A percentile compares a stretch with the other conserved stretches of the same genome.
Evolutionary conservation across 2,329 filamentous ascomycete genomes (phyloP).

Genomic region (Penicillium brevicompactum): DNA sequence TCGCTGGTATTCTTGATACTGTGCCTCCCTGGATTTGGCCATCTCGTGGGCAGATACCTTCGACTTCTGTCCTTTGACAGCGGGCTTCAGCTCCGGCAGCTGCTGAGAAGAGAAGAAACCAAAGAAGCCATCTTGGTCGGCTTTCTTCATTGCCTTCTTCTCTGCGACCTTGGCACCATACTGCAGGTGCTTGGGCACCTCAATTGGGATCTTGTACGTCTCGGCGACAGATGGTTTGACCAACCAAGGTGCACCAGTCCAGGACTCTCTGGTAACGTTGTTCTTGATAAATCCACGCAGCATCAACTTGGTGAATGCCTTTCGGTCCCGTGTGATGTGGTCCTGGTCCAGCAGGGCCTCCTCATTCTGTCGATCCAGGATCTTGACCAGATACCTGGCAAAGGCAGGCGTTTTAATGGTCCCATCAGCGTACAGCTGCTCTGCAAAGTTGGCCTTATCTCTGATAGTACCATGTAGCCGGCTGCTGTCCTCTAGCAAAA

Average conservation of each 20-base stretch:
- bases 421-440: conserved; percentile 64
- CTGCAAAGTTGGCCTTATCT: conserved; percentile 78
- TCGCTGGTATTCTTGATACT: conserved; percentile 52
- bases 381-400: conserved; percentile 77
- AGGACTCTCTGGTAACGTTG: conserved; percentile 86
- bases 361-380: conserved; percentile 67
- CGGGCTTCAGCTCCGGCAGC: conserved; percentile 73
- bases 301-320: conserved; percentile 92
- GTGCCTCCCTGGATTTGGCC: conserved; percentile 48
- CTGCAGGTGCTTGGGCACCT: conserved; percentile 78
- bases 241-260: conserved; percentile 95
- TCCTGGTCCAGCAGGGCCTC: conserved; percentile 79
- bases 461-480: conserved; percentile 73
- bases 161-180: conserved; percentile 79
- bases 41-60: conserved; percentile 53
- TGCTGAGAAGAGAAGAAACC: conserved; percentile 57
- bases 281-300: conserved; percentile 93
- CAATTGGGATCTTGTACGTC: conserved; percentile 82
- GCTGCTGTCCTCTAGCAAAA: conserved; percentile 69
- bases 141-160: conserved; percentile 71
- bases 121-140: conserved; percentile 52
- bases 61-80: conserved; percentile 68
- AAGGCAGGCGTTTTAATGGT: conserved; percentile 67
- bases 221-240: conserved; percentile 85
- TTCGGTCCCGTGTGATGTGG: conserved; percentile 83